phyloP scores from a whole-genome alignment of 2,329 filamentous ascomycete genomes.

The Aspergillus sclerotialis region DNA sequence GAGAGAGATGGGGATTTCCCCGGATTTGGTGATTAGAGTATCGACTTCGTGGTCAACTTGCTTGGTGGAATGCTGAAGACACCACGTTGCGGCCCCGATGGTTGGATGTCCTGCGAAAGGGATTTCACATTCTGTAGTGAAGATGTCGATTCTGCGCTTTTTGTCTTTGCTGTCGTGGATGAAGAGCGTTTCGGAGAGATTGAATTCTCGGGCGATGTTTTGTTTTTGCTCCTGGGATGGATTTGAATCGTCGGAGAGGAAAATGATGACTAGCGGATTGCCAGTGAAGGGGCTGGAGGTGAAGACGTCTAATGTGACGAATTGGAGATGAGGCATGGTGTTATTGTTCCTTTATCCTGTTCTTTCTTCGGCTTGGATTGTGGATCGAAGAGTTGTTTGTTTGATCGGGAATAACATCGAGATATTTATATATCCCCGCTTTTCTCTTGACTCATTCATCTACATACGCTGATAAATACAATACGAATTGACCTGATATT shows the following conservation, averaged over 20 bases:
- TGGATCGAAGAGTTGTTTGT: too few species aligned
- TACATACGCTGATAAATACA: too few species aligned
- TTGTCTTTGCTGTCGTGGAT: conserved; percentile 29
- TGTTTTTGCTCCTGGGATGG: conserved; percentile 46
- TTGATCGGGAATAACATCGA: too few species aligned
- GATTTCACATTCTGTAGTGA: conserved; percentile 44
- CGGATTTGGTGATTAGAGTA: conserved; percentile 50
- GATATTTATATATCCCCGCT: too few species aligned
- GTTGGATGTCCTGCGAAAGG: conserved; percentile 55
- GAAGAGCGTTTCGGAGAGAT: conserved; percentile 53
- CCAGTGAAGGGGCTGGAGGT: conserved; percentile 37
- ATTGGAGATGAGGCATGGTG: conserved; percentile 14
- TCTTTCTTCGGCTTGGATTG: too few species aligned
- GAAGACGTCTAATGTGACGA: conserved; percentile 38
- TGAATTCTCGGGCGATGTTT: conserved; percentile 50
- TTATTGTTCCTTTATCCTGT: too few species aligned
- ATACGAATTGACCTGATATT: too few species aligned
- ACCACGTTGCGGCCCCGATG: conserved; percentile 49
- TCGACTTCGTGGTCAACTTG: conserved; percentile 6
- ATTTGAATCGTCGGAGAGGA: conserved; percentile 30
- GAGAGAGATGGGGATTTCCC: conserved; percentile 44
- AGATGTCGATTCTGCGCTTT: conserved; percentile 44
- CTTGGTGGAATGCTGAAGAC: conserved; percentile 22
- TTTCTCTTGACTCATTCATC: too few species aligned
- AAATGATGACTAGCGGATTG: conserved; percentile 52